A percentile compares a stretch with the other conserved stretches of the same genome.
phyloP scores from a whole-genome alignment of 2,329 filamentous ascomycete species.

The Colletotrichum scovillei region DNA sequence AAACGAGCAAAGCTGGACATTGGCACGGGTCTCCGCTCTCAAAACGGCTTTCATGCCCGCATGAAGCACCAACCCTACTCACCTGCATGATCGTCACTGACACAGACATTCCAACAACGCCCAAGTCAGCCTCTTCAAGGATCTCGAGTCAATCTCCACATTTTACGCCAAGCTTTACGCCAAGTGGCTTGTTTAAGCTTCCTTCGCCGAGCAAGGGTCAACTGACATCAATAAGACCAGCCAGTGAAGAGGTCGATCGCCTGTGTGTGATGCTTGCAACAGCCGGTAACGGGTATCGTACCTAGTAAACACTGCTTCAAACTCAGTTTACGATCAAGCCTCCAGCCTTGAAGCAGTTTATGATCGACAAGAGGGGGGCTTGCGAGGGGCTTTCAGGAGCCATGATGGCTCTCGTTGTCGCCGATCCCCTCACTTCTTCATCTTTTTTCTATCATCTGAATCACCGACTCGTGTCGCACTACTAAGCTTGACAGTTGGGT shows the following conservation, averaged over 20 bases:
- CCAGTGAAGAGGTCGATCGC: not conserved
- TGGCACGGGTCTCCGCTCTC: slow-evolving; percentile 29
- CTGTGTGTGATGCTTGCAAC: not conserved
- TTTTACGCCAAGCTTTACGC: slow-evolving; percentile 25
- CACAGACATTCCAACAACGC: slow-evolving; percentile 17
- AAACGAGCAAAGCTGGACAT: slow-evolving; percentile 27
- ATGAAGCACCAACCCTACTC: slow-evolving; percentile 28
- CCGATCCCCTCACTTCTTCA: not conserved
- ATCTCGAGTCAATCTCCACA: slow-evolving; percentile 2
- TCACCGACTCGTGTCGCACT: slow-evolving; percentile 15
- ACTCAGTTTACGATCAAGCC: slow-evolving; percentile 17
- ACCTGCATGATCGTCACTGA: slow-evolving; percentile 34
- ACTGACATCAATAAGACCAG: slow-evolving; percentile 1
- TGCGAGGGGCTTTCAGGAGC: not conserved
- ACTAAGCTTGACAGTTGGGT: not conserved
- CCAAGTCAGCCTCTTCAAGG: slow-evolving; percentile 13
- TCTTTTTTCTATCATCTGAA: not conserved
- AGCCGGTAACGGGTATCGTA: not conserved
- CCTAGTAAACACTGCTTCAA: not conserved
- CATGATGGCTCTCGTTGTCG: not conserved
- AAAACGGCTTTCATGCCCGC: slow-evolving; percentile 25
- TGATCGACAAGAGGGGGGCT: slow-evolving; percentile 1
- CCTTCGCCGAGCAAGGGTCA: slow-evolving; percentile 5
- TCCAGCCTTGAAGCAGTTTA: not conserved
- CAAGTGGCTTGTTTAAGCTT: slow-evolving; percentile 17